Conservation (phyloP, 2,329 filamentous ascomycete species). For the Venturia nashicola region DNA sequence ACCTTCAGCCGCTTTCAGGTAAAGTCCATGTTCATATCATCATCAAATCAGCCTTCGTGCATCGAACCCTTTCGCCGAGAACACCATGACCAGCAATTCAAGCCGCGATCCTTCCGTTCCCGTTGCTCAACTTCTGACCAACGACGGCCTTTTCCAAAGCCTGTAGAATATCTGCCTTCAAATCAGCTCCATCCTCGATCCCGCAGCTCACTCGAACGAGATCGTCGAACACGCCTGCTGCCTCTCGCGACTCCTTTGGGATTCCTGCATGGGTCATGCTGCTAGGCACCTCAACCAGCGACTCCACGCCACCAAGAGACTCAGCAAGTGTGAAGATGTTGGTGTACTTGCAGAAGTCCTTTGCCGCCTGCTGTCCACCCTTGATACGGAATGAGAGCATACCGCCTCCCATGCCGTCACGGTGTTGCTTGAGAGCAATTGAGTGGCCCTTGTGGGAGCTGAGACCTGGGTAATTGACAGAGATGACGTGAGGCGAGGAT, state of each 20-base stretch:
- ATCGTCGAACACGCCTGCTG: constrained; percentile 88
- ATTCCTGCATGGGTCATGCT: constrained; percentile 98
- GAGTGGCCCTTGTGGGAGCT: constrained; percentile 74
- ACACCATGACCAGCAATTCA: not conserved
- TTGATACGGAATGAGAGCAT: constrained; percentile 96
- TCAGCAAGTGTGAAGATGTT: constrained; percentile 89
- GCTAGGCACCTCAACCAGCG: constrained; percentile 78
- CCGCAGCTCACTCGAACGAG: constrained; percentile 88
- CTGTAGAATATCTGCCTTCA: constrained; percentile 69
- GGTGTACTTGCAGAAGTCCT: constrained; percentile 83
- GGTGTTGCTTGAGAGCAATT: constrained; percentile 83
- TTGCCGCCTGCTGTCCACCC: constrained; percentile 74
- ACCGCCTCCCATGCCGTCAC: constrained; percentile 84
- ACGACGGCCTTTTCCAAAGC: constrained; percentile 66
- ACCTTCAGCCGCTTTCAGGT: not conserved
- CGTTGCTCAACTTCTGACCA: constrained; percentile 6
- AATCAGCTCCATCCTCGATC: constrained; percentile 78
- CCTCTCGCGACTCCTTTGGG: constrained; percentile 78
- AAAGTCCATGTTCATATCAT: not conserved
- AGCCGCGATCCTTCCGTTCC: not conserved
- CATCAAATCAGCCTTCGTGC: not conserved
- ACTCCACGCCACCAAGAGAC: constrained; percentile 84
- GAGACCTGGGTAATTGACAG: constrained; percentile 92
- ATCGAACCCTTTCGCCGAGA: not conserved
- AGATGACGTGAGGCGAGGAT: constrained; percentile 66